These are phyloP conservation scores for Ehretia macrophylla DNA, from an alignment of 257 asterid species.

Conservation along the genomic window DNA sequence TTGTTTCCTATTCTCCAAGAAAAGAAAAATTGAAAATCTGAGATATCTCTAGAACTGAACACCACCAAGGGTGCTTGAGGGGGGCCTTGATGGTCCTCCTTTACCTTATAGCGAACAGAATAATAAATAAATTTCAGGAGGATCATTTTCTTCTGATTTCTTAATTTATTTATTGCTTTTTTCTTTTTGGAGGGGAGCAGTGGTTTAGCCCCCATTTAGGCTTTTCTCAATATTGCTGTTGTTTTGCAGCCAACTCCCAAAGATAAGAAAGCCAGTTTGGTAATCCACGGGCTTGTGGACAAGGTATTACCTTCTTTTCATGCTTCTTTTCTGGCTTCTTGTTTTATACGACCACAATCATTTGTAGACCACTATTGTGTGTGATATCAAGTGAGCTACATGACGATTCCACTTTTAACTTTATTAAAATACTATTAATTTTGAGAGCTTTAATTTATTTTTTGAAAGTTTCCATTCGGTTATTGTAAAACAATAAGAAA, in stretches of 20 bases:
- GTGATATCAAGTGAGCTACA: background rate
- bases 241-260: constrained; percentile 21
- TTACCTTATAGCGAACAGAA: too few species aligned
- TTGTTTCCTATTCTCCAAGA: too few species aligned
- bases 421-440: too few species aligned
- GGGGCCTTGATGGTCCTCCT: too few species aligned
- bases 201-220: background rate
- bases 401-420: background rate
- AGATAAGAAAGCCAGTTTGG: constrained; percentile 26
- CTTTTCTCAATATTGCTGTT: background rate
- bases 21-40: too few species aligned
- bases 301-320: constrained; percentile 16
- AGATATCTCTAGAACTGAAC: too few species aligned
- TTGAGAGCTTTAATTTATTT: too few species aligned
- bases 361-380: background rate
- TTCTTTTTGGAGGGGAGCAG: background rate
- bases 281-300: constrained; percentile 22
- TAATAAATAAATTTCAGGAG: too few species aligned
- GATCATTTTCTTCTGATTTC: too few species aligned
- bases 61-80: too few species aligned
- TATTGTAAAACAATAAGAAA: too few species aligned
- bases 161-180: background rate
- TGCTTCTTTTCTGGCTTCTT: background rate
- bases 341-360: background rate
- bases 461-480: background rate